Evolutionary conservation across 768 basidiomycete species (phyloP).

Genomic region (Leccinum pellstonianum): DNA sequence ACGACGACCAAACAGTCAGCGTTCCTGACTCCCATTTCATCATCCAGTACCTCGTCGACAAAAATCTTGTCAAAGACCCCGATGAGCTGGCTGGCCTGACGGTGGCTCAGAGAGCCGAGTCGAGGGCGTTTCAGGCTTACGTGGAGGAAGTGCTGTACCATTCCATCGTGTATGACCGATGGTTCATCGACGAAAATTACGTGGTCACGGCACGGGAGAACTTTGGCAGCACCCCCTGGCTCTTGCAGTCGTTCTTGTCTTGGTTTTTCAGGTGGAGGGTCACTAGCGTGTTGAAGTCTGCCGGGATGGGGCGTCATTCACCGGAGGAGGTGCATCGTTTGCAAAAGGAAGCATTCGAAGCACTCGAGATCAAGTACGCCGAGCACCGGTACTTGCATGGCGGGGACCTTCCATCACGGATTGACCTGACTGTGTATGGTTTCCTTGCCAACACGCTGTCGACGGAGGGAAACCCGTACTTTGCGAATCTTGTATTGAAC

Average conservation of each 20-base stretch:
- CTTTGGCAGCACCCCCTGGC: conserved; percentile 18
- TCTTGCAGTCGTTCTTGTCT: conserved; percentile 21
- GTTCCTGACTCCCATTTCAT: conserved; percentile 36
- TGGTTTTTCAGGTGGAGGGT: conserved; percentile 25
- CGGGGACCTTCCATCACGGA: conserved; percentile 23
- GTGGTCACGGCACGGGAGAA: conserved; percentile 11
- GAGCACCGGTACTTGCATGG: conserved; percentile 28
- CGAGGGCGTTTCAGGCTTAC: conserved; percentile 35
- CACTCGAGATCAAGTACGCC: conserved; percentile 29
- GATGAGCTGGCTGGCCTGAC: conserved; percentile 29
- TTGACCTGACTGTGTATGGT: conserved; percentile 31
- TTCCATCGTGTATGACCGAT: conserved; percentile 32
- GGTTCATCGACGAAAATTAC: conserved; percentile 31
- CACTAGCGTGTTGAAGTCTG: conserved; percentile 15
- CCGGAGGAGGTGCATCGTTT: conserved; percentile 31
- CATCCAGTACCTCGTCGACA: conserved; percentile 30
- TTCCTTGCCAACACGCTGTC: conserved; percentile 33
- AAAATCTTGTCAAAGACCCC: conserved; percentile 26
- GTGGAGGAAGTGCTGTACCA: conserved; percentile 32
- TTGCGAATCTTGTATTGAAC: conserved; percentile 21
- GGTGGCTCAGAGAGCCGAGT: conserved; percentile 29
- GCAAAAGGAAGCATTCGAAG: conserved; percentile 31
- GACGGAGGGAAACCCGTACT: conserved; percentile 27
- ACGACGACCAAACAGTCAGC: conserved; percentile 18
- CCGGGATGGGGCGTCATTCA: conserved; percentile 34